phyloP scores from a whole-genome alignment of 306 rosid genomes.

The Hippophae gyantsensis region DNA sequence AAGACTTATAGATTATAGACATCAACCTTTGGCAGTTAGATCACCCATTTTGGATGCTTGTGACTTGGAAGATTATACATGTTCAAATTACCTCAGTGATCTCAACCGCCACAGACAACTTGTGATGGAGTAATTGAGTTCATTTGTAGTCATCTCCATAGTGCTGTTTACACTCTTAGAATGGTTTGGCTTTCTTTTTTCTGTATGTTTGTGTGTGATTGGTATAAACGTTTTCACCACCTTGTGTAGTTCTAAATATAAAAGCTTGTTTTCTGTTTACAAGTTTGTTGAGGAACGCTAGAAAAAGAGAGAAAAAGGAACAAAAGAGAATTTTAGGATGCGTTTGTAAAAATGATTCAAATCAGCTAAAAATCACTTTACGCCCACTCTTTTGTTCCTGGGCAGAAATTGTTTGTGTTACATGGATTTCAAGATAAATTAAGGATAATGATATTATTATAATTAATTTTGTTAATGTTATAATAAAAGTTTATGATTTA shows the following conservation, averaged over 20 bases:
- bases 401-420: too few species aligned
- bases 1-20: slow-evolving; percentile 26
- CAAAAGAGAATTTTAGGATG: too few species aligned
- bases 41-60: slow-evolving; percentile 52
- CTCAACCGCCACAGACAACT: slow-evolving; percentile 76
- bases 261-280: too few species aligned
- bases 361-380: too few species aligned
- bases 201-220: slow-evolving; percentile 2
- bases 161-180: slow-evolving; percentile 8
- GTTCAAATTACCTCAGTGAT: slow-evolving; percentile 70
- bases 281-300: neutral
- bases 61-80: slow-evolving; percentile 82
- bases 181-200: slow-evolving; percentile 10
- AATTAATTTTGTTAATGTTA: too few species aligned
- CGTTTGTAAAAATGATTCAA: too few species aligned
- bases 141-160: neutral
- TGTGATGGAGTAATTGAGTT: slow-evolving; percentile 48
- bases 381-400: too few species aligned
- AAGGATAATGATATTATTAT: too few species aligned
- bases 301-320: neutral
- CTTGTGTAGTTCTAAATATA: slow-evolving; percentile 3
- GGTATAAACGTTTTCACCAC: slow-evolving; percentile 15
- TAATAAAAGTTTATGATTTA: too few species aligned
- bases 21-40: slow-evolving; percentile 19
- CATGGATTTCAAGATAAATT: too few species aligned